phyloP scores from a whole-genome alignment of 768 basidiomycete species.

The Dioszegia aurantiaca region DNA sequence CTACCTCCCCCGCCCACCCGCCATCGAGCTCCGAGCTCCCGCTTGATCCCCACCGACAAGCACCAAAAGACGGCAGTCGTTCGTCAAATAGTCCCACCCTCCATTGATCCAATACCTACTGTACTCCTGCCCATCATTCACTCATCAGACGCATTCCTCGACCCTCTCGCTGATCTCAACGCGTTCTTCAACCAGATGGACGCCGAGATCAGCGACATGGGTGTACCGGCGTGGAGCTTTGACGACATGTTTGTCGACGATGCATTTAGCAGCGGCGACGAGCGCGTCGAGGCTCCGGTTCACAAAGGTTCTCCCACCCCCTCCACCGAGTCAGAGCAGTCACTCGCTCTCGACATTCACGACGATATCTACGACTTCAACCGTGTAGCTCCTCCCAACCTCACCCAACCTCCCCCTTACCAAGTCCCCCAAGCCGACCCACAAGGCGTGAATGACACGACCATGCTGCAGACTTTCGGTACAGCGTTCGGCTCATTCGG shows the following conservation, averaged over 20 bases:
- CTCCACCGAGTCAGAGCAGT: constrained; percentile 39
- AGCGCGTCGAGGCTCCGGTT: constrained; percentile 4
- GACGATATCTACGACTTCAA: too few relatives aligned
- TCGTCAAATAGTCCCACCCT: constrained; percentile 14
- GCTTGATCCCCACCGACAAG: neutral
- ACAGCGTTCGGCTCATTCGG: constrained; percentile 30
- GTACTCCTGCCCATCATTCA: constrained; percentile 4
- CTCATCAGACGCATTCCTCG: neutral
- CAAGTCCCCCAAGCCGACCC: constrained; percentile 12
- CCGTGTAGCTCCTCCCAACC: too few relatives aligned
- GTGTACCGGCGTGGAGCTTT: constrained; percentile 27
- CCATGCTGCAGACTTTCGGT: constrained; percentile 38
- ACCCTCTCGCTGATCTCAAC: constrained; percentile 16
- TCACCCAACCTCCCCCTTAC: constrained; percentile 10
- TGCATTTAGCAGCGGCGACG: neutral
- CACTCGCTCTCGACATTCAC: constrained; percentile 31
- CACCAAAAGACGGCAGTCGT: constrained; percentile 18
- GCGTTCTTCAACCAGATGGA: constrained; percentile 21
- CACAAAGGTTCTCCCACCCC: constrained; percentile 24
- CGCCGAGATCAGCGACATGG: constrained; percentile 23
- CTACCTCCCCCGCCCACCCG: constrained; percentile 17
- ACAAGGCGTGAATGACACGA: constrained; percentile 24
- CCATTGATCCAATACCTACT: neutral
- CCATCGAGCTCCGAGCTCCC: neutral
- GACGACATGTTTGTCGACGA: constrained; percentile 31